phyloP scores from a whole-genome alignment of 176 grass and related monocot species.

The Neostapfia colusana region DNA sequence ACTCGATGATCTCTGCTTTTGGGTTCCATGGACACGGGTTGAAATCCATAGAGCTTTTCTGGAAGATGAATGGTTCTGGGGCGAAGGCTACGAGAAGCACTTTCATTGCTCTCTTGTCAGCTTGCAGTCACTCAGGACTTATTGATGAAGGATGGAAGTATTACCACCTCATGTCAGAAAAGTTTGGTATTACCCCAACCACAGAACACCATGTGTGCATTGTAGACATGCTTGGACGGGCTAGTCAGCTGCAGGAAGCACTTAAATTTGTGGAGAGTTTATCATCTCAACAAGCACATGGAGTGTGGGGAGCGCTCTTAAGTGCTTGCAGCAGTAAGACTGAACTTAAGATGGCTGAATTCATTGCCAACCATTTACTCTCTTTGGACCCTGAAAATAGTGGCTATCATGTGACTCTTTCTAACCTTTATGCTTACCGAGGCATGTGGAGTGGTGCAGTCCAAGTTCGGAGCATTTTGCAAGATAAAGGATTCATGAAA shows the following conservation, averaged over 20 bases:
- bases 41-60: conserved; percentile 68
- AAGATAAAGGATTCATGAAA: conserved; percentile 60
- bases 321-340: conserved; percentile 53
- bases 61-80: conserved; percentile 60
- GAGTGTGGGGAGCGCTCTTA: conserved; percentile 74
- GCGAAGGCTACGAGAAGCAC: conserved; percentile 65
- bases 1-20: conserved; percentile 85
- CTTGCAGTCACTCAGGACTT: conserved; percentile 78
- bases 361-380: conserved; percentile 58
- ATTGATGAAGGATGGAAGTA: conserved; percentile 70
- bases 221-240: conserved; percentile 74
- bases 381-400: conserved; percentile 65
- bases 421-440: conserved; percentile 66
- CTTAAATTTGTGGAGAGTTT: conserved; percentile 56
- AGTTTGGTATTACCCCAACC: conserved; percentile 59
- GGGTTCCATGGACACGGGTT: conserved; percentile 71
- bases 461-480: conserved; percentile 55
- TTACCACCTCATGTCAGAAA: conserved; percentile 69
- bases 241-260: conserved; percentile 59
- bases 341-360: conserved; percentile 58
- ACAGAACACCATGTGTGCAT: conserved; percentile 72
- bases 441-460: conserved; percentile 61
- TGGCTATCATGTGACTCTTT: conserved; percentile 80
- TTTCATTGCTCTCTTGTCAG: conserved; percentile 78
- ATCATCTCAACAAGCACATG: conserved; percentile 46